Evolutionary conservation across 352 stramenopile species (phyloP), one percentile per base, ranked within the genome.

Genomic region (Pythium chondricola): DNA sequence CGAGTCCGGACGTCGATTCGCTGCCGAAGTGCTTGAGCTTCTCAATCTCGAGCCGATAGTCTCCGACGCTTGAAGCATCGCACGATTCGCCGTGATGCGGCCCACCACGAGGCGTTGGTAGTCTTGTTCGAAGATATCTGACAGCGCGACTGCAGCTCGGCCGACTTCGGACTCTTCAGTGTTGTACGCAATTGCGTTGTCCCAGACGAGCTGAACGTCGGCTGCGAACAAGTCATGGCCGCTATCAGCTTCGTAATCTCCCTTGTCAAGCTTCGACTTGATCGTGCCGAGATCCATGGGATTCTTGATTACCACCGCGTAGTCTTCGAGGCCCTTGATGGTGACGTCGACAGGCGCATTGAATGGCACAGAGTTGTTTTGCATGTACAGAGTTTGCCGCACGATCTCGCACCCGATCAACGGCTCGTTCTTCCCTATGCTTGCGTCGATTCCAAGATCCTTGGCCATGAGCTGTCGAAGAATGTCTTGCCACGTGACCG

Each of bases 271-370:
- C 25, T 70, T 82, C 27, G 70, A 71, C 46, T 85, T 85, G 29
- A 97, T 87, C 13, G 87, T 96, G 6, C 84, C 80, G 14, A 97
- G 53, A 69, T 97, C 88, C 83, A 96, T 96, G 17, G 88, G 88
- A 20, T 72, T 69, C 56, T 95, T 96, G 18, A 97, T 66, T 33
- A 93, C 58, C 27, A 92, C 64, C 6, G 70, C 46, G 41, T 97
- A 97, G 56, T 96, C 87, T 58, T 90, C 70, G 2, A 97, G 58
- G 3, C 83, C 83, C 46, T 95, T 83, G 6, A 71, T 31, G 21
- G 67, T 70, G 31, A 63, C 83, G 44, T 95, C 83, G 11, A 97
- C 88, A 4, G 88, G 88, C 24, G 68, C 49, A 21, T 91, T 85
- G 54, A 96, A 96, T 6, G 82, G 76, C 8, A 63, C 57, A 25